Evolutionary conservation across 805 yeast genomes (phyloP).

Genomic region (Teunomyces atbi): DNA sequence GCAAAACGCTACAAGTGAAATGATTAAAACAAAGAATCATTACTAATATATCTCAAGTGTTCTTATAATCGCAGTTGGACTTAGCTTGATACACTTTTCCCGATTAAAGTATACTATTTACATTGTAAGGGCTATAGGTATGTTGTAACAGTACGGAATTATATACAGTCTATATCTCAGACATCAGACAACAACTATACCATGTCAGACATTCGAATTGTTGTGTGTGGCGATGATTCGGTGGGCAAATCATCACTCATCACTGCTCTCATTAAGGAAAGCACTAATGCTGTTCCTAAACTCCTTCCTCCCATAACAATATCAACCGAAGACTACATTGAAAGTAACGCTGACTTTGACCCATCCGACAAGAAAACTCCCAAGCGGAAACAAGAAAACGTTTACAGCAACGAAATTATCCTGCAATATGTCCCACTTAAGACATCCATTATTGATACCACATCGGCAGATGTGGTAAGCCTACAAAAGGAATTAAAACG

Average conservation of each 20-base stretch:
- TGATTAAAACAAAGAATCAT: too few relatives aligned
- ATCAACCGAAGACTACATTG: slow-evolving; percentile 62
- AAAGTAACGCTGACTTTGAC: slow-evolving; percentile 22
- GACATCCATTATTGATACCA: slow-evolving; percentile 79
- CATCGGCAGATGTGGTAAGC: slow-evolving; percentile 57
- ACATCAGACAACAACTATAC: not conserved
- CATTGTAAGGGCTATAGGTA: too few relatives aligned
- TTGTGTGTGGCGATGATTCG: slow-evolving; percentile 92
- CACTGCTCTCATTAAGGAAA: slow-evolving; percentile 77
- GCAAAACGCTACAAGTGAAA: too few relatives aligned
- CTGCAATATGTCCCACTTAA: slow-evolving; percentile 40
- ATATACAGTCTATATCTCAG: not conserved
- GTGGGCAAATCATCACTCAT: slow-evolving; percentile 83
- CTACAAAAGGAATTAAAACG: slow-evolving; percentile 73
- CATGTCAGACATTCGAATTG: slow-evolving; percentile 55
- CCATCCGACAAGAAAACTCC: slow-evolving; percentile 1
- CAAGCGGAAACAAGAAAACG: slow-evolving; percentile 2
- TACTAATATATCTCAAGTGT: too few relatives aligned
- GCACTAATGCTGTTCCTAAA: slow-evolving; percentile 50
- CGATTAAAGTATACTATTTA: too few relatives aligned
- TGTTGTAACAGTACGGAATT: not conserved
- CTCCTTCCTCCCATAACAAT: slow-evolving; percentile 82
- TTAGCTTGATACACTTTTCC: too few relatives aligned
- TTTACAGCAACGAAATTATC: slow-evolving; percentile 10
- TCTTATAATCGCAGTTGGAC: too few relatives aligned